Evolutionary conservation across 768 basidiomycete genomes (phyloP).

Genomic region (Mycena pura): DNA sequence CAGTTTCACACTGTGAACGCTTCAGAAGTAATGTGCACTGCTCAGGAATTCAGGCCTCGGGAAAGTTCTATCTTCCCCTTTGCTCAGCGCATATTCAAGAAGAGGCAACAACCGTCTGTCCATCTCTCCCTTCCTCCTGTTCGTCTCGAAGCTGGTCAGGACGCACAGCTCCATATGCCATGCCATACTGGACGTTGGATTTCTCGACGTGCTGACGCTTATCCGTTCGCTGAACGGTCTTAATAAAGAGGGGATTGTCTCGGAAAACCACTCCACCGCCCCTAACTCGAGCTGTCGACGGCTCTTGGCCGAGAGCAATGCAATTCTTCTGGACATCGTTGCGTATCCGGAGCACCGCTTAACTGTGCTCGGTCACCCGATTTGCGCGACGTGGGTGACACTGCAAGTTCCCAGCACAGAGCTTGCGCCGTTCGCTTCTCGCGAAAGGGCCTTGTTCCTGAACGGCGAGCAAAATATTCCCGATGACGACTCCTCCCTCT

Average conservation of each 20-base stretch:
- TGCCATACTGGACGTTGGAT: conserved; percentile 19
- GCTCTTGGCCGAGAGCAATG: conserved; percentile 15
- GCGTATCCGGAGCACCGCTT: conserved; percentile 21
- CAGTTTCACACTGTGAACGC: not conserved
- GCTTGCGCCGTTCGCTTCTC: conserved; percentile 10
- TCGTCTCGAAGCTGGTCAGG: conserved; percentile 17
- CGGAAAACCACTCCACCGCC: not conserved
- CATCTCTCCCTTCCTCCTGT: conserved; percentile 17
- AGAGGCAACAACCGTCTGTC: not conserved
- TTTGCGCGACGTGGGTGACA: conserved; percentile 10
- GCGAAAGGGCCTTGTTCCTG: conserved; percentile 15
- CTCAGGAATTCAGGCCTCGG: conserved; percentile 12
- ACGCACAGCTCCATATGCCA: conserved; percentile 14
- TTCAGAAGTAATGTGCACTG: not conserved
- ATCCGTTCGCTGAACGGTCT: conserved; percentile 7
- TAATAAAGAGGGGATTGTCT: not conserved
- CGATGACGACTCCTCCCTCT: conserved; percentile 11
- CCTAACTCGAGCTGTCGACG: not conserved
- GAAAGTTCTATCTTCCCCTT: conserved; percentile 8
- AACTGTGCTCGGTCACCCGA: conserved; percentile 13
- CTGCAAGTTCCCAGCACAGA: not conserved
- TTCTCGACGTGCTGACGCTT: conserved; percentile 20
- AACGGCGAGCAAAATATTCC: conserved; percentile 11
- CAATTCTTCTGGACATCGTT: conserved; percentile 16
- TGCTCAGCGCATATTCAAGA: conserved; percentile 2